Evolutionary conservation across 768 basidiomycete genomes (phyloP), one percentile per base, ranked within the genome.

Genomic region (Tricholoma hemisulphureum): DNA sequence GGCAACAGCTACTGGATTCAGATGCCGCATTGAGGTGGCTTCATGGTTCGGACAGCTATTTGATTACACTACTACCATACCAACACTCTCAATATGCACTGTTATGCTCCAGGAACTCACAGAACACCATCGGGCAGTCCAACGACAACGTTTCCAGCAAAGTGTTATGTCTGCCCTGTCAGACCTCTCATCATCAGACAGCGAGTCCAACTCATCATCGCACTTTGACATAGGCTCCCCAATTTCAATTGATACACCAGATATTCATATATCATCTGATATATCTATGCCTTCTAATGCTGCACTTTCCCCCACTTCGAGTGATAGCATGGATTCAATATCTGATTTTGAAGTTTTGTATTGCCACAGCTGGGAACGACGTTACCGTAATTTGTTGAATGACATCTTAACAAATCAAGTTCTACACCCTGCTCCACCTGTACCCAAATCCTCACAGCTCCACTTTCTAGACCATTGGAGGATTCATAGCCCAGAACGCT

Each of bases 191-290:
- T 39, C 37, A n/a, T 39, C 37, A n/a, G 37, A 39, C 37, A 39
- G 37, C n/a, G 37, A 39, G 37, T 39, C 37, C 13, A 13, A 39
- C 37, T 39, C 37, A 39, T 39, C 37, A 39, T 39, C 37, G 13
- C 13, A 13, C 37, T 13, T n/a, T 39, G 37, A 39, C n/a, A 13
- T 39, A 13, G 46, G 46, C 46, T 48, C 46, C 21, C 46, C 46
- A 48, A 50, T 50, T 29, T 50, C 49, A 16, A 50, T 50, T 29
- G 49, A 50, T 50, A 50, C 49, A 50, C 49, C 49, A 29, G 49
- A 50, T 29, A 43, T 39, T 39, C 37, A n/a, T n/a, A n/a, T n/a
- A n/a, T n/a, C n/a, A n/a, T n/a, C n/a, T n/a, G n/a, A n/a, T n/a
- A n/a, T n/a, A 39, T 18, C 37, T 39, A 39, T 39, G 37, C 37